Base-by-base conservation (phyloP, 305 asterid genomes). In the Withania somnifera region DNA sequence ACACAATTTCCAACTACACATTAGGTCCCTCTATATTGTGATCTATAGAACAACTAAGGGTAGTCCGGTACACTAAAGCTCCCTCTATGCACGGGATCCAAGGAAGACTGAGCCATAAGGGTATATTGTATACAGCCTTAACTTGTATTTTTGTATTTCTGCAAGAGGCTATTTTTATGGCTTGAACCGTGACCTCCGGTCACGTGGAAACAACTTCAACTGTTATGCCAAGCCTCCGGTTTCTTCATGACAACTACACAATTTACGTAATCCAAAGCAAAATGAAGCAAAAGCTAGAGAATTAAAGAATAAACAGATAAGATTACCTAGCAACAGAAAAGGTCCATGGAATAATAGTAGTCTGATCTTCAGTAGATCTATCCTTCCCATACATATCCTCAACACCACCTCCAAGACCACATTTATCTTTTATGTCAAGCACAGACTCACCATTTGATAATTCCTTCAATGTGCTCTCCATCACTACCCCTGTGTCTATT, bases 361-460 rank as follows among this genome's bases (percentile, higher is more conserved):
- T 88, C 86, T 89, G 97, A 84, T 95, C 88, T 89, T 95, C 90
- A 1, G 97, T 87, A 60, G 98, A 98, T 77, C 92, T 88, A 82
- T 95, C 98, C 85, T 95, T 98, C 5, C 98, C 97, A 50, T 92
- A 93, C 40, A 89, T 87, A 64, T 93, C 97, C 76, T 86, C 85
- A 61, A 92, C 98, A 51, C 98, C 99, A 34, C 97, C 99, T 7
- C 87, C 94, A 1, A 92, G 88, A 8, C 95, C 95, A 67, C 86
- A 52, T 87, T 88, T 87, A 85, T 93, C 94, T 82, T 85, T 80
- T 84, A 95, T 82, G 9, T 92, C 93, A 78, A 92, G 95, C 54
- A 93, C 96, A 11, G 90, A 88, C 58, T 88, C 98, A 17, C 95
- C 98, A 61, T 82, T 89, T n/a, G 86, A 64, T 82, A 88, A 69